These are phyloP conservation scores for Solanum tacnaense DNA, from an alignment of 257 asterid genomes.

Conservation along the genomic window DNA sequence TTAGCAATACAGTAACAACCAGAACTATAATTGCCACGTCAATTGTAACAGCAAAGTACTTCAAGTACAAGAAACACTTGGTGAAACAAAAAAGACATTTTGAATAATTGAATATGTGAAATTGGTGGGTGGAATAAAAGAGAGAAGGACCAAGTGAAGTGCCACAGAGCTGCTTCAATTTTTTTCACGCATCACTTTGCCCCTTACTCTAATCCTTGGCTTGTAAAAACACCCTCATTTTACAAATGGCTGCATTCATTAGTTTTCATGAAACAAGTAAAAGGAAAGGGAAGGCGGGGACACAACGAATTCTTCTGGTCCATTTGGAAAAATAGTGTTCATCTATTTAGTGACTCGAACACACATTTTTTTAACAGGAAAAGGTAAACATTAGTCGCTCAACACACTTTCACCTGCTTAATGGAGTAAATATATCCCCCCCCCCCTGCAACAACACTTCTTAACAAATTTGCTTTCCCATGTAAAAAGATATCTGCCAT, in stretches of 20 bases:
- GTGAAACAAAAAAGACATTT: neutral
- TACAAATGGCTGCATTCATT: neutral
- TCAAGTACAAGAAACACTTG: neutral
- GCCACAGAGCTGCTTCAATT: neutral
- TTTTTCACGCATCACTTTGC: neutral
- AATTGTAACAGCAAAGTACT: too few species aligned
- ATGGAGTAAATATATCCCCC: neutral
- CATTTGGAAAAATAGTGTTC: neutral
- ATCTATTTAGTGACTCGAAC: neutral
- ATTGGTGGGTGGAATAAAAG: neutral
- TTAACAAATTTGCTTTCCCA: neutral
- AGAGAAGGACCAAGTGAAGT: neutral
- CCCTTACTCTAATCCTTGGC: neutral
- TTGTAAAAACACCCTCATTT: neutral
- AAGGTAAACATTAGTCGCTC: neutral
- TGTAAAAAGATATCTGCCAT: neutral
- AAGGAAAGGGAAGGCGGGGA: neutral
- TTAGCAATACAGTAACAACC: neutral
- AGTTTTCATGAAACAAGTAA: neutral
- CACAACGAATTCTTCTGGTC: neutral
- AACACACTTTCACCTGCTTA: neutral
- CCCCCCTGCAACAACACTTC: neutral
- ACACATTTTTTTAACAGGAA: neutral
- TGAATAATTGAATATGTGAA: neutral
- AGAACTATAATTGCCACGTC: neutral